phyloP scores from a whole-genome alignment of 805 yeast genomes.

The Lachancea thermotolerans region DNA sequence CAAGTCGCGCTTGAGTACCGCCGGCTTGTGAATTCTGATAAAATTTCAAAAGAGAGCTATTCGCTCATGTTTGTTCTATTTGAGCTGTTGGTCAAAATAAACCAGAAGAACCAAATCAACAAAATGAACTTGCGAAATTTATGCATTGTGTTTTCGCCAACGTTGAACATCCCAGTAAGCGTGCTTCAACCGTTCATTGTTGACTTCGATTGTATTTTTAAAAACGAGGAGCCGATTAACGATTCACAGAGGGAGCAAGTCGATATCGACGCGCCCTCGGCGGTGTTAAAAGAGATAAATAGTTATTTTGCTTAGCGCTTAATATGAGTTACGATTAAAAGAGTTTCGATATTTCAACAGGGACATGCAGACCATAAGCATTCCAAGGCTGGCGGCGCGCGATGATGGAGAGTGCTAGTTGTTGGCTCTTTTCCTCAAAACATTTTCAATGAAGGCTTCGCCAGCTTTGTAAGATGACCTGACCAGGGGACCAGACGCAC shows the following conservation, averaged over 20 bases:
- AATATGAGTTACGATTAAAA: not conserved
- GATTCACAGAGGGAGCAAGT: conserved; percentile 40
- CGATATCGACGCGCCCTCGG: conserved; percentile 47
- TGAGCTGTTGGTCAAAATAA: conserved; percentile 57
- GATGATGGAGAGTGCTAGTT: no score
- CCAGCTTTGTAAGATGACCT: conserved; percentile 98
- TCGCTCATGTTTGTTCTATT: conserved; percentile 61
- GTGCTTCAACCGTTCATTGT: conserved; percentile 52
- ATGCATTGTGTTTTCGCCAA: conserved; percentile 78
- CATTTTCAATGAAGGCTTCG: conserved; percentile 93
- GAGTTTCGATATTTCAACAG: no score
- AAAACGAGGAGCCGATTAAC: conserved; percentile 38
- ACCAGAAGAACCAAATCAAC: conserved; percentile 53
- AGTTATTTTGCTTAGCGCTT: not conserved
- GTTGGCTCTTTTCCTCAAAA: conserved; percentile 43
- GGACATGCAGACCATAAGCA: no score
- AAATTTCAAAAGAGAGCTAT: conserved; percentile 47
- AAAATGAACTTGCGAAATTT: conserved; percentile 80
- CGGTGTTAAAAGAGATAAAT: conserved; percentile 9
- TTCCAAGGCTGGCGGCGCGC: no score
- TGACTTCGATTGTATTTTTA: conserved; percentile 58
- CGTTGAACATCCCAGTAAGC: conserved; percentile 60
- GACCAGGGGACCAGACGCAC: conserved; percentile 96
- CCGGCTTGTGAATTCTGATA: conserved; percentile 26
- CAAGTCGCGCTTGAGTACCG: conserved; percentile 28